Conservation (phyloP, 345 rosid genomes). For the Arabis hirsuta region DNA sequence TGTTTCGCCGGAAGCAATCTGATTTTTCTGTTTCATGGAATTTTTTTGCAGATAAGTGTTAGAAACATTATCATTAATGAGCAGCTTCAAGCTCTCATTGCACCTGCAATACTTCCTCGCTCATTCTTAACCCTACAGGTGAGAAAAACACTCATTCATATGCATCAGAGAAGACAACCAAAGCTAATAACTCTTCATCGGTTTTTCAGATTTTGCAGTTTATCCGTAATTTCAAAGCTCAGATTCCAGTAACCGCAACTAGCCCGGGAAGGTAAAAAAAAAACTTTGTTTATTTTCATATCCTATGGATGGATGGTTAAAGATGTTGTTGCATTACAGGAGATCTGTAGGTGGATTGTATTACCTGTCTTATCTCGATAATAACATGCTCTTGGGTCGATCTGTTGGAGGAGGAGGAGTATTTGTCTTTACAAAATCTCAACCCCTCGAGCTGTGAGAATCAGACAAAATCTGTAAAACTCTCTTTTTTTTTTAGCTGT, state of each 20-base stretch:
- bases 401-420: slow-evolving; percentile 96
- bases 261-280: slow-evolving; percentile 57
- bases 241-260: slow-evolving; percentile 66
- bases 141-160: neutral
- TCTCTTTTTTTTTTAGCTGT: slow-evolving; percentile 18
- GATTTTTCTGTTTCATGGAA: slow-evolving; percentile 8
- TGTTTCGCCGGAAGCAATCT: slow-evolving; percentile 15
- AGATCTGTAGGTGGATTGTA: slow-evolving; percentile 80
- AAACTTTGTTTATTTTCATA: neutral
- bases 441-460: slow-evolving; percentile 63
- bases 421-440: slow-evolving; percentile 81
- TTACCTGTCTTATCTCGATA: slow-evolving; percentile 84
- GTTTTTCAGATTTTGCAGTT: slow-evolving; percentile 78
- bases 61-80: slow-evolving; percentile 79
- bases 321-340: slow-evolving; percentile 46
- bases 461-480: slow-evolving; percentile 2
- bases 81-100: slow-evolving; percentile 73
- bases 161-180: neutral
- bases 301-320: slow-evolving; percentile 27
- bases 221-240: slow-evolving; percentile 72
- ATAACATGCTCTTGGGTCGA: slow-evolving; percentile 83
- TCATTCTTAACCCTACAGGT: slow-evolving; percentile 84
- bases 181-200: slow-evolving; percentile 20
- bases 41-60: slow-evolving; percentile 64
- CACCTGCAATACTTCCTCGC: slow-evolving; percentile 89